Percentiles rank a stretch among this genome's conserved stretches.
These are phyloP conservation scores for Carex parvula DNA, from an alignment of 176 grass and related monocot genomes.

Conservation along the genomic window DNA sequence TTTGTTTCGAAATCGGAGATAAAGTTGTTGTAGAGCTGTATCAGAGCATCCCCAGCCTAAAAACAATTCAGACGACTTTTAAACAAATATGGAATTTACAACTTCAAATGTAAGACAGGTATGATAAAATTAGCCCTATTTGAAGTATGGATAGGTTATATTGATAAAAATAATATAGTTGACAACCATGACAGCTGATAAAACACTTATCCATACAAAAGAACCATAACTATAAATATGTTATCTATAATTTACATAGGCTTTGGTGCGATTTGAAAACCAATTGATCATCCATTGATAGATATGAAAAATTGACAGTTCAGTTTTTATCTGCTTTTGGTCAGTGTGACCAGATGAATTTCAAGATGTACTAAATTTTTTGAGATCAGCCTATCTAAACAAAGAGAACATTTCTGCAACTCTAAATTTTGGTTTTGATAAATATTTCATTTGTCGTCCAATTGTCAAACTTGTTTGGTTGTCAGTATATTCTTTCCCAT, in stretches of 20 bases:
- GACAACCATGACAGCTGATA: background rate
- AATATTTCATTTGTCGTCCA: background rate
- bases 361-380: background rate
- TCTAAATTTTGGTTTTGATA: background rate
- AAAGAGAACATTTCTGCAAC: background rate
- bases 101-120: background rate
- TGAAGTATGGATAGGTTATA: background rate
- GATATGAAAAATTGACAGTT: background rate
- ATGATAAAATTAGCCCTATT: background rate
- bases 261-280: background rate
- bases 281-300: background rate
- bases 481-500: background rate
- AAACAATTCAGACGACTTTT: slow-evolving; percentile 8
- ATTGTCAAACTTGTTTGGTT: background rate
- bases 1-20: slow-evolving; percentile 90
- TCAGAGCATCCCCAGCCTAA: slow-evolving; percentile 73
- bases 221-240: background rate
- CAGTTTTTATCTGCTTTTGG: background rate
- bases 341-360: background rate
- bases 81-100: background rate
- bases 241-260: background rate
- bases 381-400: background rate
- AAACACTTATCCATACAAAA: background rate
- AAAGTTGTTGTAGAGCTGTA: slow-evolving; percentile 87
- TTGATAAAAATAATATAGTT: background rate